Base-by-base conservation (phyloP, 1,284 basidiomycete genomes). In the Cutaneotrichosporon cutaneum region DNA sequence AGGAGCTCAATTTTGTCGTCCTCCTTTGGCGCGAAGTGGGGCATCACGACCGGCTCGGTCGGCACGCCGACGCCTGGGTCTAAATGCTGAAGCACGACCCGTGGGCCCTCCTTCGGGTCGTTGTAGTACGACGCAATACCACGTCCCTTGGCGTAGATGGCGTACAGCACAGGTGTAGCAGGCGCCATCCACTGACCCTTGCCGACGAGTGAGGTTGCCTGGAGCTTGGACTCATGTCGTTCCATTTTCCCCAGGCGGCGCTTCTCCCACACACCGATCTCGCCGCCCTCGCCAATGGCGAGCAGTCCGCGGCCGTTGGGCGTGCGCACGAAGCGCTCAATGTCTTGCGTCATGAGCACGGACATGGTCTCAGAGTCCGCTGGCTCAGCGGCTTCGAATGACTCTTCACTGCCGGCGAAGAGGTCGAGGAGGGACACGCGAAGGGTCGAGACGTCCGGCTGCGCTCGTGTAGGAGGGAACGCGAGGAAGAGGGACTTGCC, bases 401-500 rank as follows among this genome's bases (percentile, higher is more conserved):
- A 59, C 3, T 61, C 27, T 9, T 62, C 53, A 14, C 59, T 60
- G 6, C 67, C 64, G 3, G 61, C 36, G 7, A 76, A 58, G n/a
- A 77, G 33, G 24, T 62, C 47, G 21, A 62, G 8, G 30, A 73
- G 54, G 4, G 67, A 68, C 0, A 72, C 21, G n/a, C 47, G 60
- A 11, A 67, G 58, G 1, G 63, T 53, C 6, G 57, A 27, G 27
- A 70, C 64, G 16, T 60, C 56, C 24, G 52, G 42, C 48, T 65
- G 39, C 2, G 10, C 21, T 4, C 45, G 45, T 9, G 39, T 16
- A 0, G 66, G 63, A 10, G 68, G 62, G 64, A 44, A 74, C 47
- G 18, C 71, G 32, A 55, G 51, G 59, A 73, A 84, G 84, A 67
- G 89, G 8, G 45, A 35, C 14, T 36, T 39, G 78, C 50, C 82